Evolutionary conservation across 225 moss, liverwort and hornwort genomes (phyloP).

Genomic region (Polytrichum formosum): DNA sequence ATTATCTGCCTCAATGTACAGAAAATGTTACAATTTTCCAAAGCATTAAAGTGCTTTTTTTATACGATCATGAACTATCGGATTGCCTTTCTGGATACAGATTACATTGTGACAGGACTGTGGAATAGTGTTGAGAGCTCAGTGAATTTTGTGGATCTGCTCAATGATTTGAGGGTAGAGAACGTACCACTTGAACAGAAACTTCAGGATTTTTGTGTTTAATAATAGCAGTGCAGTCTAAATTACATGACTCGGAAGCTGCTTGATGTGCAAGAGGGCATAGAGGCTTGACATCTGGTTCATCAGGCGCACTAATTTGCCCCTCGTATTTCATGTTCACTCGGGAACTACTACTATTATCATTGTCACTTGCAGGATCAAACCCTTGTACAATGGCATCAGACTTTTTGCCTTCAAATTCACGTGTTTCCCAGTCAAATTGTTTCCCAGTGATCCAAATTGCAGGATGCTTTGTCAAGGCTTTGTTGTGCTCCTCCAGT

Average conservation of each 20-base stretch:
- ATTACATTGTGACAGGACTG: too few relatives aligned
- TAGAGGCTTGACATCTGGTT: too few relatives aligned
- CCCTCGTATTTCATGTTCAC: background rate
- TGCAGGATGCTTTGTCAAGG: conserved; percentile 4
- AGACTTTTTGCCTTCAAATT: background rate
- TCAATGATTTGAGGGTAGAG: conserved; percentile 8
- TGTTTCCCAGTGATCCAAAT: conserved; percentile 5
- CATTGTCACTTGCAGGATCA: conserved; percentile 1
- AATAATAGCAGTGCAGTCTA: conserved; percentile 4
- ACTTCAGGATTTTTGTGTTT: conserved; percentile 4
- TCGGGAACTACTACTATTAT: background rate
- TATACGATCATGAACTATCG: too few relatives aligned
- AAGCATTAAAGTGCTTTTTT: too few relatives aligned
- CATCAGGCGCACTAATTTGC: background rate
- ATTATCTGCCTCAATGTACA: too few relatives aligned
- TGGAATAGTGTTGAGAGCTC: too few relatives aligned
- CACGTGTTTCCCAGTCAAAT: conserved; percentile 2
- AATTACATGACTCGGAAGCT: conserved; percentile 1
- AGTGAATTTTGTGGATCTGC: conserved; percentile 2
- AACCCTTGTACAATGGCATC: background rate
- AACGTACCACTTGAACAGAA: background rate
- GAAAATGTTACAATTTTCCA: too few relatives aligned
- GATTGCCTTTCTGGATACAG: too few relatives aligned
- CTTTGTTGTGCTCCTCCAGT: background rate
- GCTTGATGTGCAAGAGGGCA: background rate